Evolutionary conservation across 208 protist genomes (phyloP).

Genomic region (Acanthamoeba pearcei): DNA sequence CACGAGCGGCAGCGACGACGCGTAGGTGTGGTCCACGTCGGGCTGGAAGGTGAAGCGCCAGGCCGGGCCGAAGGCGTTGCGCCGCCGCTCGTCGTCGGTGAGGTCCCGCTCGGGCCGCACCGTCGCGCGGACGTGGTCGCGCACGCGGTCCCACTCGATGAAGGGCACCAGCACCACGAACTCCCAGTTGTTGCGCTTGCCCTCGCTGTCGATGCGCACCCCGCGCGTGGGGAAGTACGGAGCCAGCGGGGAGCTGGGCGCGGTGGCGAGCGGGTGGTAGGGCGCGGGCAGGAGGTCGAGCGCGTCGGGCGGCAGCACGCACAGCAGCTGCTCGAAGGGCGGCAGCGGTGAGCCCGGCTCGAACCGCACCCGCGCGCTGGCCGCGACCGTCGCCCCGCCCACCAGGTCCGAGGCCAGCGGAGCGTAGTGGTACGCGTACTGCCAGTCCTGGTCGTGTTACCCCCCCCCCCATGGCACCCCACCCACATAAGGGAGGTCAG

Average conservation of each 20-base stretch:
- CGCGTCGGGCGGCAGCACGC: constrained; percentile 54
- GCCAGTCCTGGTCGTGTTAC: constrained; percentile 92
- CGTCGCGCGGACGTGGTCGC: background rate
- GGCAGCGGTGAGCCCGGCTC: constrained; percentile 91
- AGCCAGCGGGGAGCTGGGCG: constrained; percentile 62
- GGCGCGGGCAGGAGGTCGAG: constrained; percentile 25
- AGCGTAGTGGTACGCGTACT: constrained; percentile 99
- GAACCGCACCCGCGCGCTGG: constrained; percentile 10
- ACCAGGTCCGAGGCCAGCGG: constrained; percentile 92
- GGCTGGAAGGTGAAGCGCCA: background rate
- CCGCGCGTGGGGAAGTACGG: constrained; percentile 95
- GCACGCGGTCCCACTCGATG: constrained; percentile 85
- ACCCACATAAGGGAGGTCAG: no score
- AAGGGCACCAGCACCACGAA: constrained; percentile 93
- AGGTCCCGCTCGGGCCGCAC: background rate
- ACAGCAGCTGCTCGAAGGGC: constrained; percentile 97
- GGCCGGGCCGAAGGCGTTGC: constrained; percentile 35
- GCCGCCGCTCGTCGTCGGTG: constrained; percentile 6
- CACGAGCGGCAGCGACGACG: background rate
- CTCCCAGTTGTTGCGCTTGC: constrained; percentile 96
- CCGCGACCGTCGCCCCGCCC: background rate
- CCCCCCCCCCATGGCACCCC: no score
- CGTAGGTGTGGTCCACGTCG: background rate
- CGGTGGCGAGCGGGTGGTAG: constrained; percentile 26
- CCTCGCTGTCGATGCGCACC: constrained; percentile 97